These are phyloP conservation scores for Penicillium robsamsonii DNA, from an alignment of 495 filamentous ascomycete species.

Conservation along the genomic window DNA sequence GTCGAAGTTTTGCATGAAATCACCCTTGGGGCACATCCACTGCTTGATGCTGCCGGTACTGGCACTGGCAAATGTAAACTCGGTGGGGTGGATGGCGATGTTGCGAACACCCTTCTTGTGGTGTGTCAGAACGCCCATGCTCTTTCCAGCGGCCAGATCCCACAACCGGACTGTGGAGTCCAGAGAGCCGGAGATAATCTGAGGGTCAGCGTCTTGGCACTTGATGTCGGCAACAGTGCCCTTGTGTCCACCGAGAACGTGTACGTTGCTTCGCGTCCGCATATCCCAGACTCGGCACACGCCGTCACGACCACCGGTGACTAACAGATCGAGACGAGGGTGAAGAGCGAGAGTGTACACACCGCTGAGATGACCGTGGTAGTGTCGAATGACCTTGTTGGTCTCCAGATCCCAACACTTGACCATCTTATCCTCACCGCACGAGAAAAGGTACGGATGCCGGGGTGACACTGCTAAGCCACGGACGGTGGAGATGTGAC, in stretches of 20 bases:
- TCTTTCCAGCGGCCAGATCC: slow-evolving; percentile 95
- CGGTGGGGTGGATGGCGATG: slow-evolving; percentile 82
- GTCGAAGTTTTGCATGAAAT: slow-evolving; percentile 99
- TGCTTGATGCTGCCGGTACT: slow-evolving; percentile 96
- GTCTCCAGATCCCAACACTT: slow-evolving; percentile 99
- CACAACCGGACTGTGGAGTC: slow-evolving; percentile 92
- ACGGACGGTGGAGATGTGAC: slow-evolving; percentile 95
- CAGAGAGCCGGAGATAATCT: slow-evolving; percentile 87
- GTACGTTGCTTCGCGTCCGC: slow-evolving; percentile 91
- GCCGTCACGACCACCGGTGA: slow-evolving; percentile 93
- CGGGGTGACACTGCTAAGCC: slow-evolving; percentile 88
- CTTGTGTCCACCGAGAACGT: slow-evolving; percentile 87
- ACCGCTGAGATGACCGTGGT: slow-evolving; percentile 95
- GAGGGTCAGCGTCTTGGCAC: slow-evolving; percentile 95
- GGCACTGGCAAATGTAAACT: slow-evolving; percentile 94
- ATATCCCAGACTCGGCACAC: slow-evolving; percentile 98
- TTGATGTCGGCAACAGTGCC: slow-evolving; percentile 84
- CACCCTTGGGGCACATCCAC: slow-evolving; percentile 98
- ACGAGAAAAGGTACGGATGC: slow-evolving; percentile 97
- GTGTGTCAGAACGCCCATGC: slow-evolving; percentile 93
- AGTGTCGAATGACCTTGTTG: slow-evolving; percentile 98
- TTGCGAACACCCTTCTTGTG: slow-evolving; percentile 96
- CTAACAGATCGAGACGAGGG: slow-evolving; percentile 89
- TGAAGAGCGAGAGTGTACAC: slow-evolving; percentile 91
- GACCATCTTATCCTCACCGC: slow-evolving; percentile 99